These are phyloP conservation scores for Solanum medicagineum DNA, from an alignment of 257 asterid species.

Conservation along the genomic window DNA sequence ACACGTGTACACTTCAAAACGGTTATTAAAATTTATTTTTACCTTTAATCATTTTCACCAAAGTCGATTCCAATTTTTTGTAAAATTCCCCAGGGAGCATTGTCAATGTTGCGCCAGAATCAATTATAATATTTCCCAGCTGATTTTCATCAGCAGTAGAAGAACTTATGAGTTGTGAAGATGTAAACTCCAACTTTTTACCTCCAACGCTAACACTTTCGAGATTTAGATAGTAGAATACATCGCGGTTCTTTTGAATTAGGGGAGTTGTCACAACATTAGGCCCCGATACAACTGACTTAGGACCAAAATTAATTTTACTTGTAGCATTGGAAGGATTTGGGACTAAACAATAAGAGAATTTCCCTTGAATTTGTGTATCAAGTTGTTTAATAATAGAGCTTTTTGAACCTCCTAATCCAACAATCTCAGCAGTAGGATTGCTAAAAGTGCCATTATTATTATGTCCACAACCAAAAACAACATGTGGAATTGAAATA, in stretches of 20 bases:
- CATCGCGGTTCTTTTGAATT: constrained; percentile 8
- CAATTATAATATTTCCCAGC: constrained; percentile 42
- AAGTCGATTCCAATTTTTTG: too few species aligned
- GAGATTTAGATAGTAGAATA: constrained; percentile 28
- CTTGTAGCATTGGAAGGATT: constrained; percentile 9
- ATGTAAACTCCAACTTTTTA: not conserved
- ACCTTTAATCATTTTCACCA: too few species aligned
- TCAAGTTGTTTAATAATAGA: constrained; percentile 38
- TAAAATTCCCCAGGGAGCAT: not conserved
- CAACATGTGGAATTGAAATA: constrained; percentile 11
- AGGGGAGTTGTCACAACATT: constrained; percentile 29
- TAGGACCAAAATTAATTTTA: constrained; percentile 36
- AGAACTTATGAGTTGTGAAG: not conserved
- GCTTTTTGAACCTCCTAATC: constrained; percentile 38
- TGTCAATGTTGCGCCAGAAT: constrained; percentile 51
- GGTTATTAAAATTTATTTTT: too few species aligned
- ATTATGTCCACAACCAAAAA: constrained; percentile 45
- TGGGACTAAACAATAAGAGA: constrained; percentile 45
- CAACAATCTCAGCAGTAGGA: constrained; percentile 34
- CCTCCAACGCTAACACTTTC: constrained; percentile 30
- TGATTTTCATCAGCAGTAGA: not conserved
- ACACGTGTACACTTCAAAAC: too few species aligned
- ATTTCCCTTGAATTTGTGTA: constrained; percentile 13
- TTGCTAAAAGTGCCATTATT: constrained; percentile 26
- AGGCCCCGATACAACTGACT: constrained; percentile 16